phyloP scores from a whole-genome alignment of 164 flowering plant genomes.

The Sextonia rubra region DNA sequence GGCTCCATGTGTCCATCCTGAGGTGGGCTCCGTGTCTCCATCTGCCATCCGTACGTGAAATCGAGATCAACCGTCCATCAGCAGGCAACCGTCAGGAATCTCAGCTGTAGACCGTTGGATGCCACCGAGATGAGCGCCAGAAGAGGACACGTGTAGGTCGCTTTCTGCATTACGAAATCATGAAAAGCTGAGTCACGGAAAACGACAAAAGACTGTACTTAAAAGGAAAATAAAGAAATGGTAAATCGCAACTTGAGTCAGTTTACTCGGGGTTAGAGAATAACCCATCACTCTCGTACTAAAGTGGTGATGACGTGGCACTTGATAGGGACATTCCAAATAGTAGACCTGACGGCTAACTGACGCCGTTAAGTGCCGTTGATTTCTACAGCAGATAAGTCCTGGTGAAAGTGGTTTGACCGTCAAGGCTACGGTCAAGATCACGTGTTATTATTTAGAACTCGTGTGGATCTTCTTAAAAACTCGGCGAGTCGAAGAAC shows the following conservation, averaged over 20 bases:
- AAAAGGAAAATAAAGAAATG: constrained; percentile 7
- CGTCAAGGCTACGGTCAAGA: constrained; percentile 2
- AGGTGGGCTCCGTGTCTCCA: constrained; percentile 7
- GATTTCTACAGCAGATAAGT: background rate
- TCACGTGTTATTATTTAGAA: background rate
- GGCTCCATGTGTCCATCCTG: too few species aligned
- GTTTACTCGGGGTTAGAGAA: constrained; percentile 8
- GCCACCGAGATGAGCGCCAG: background rate
- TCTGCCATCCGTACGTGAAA: constrained; percentile 4
- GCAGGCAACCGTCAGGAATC: constrained; percentile 17
- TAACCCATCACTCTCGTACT: background rate
- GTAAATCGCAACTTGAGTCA: constrained; percentile 15
- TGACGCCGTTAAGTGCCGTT: constrained; percentile 14
- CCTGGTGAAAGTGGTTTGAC: constrained; percentile 5
- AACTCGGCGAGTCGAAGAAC: background rate
- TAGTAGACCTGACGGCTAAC: constrained; percentile 5
- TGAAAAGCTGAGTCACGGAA: constrained; percentile 32
- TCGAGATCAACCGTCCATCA: constrained; percentile 9
- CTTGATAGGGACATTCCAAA: background rate
- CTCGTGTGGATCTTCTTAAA: background rate
- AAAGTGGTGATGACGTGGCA: constrained; percentile 20
- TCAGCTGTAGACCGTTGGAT: constrained; percentile 11
- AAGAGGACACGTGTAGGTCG: constrained; percentile 24
- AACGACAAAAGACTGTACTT: constrained; percentile 32
- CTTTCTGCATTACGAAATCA: constrained; percentile 16